These are phyloP conservation scores for Naganishia sp. DNA, from an alignment of 1,284 basidiomycete genomes.

Conservation along the genomic window DNA sequence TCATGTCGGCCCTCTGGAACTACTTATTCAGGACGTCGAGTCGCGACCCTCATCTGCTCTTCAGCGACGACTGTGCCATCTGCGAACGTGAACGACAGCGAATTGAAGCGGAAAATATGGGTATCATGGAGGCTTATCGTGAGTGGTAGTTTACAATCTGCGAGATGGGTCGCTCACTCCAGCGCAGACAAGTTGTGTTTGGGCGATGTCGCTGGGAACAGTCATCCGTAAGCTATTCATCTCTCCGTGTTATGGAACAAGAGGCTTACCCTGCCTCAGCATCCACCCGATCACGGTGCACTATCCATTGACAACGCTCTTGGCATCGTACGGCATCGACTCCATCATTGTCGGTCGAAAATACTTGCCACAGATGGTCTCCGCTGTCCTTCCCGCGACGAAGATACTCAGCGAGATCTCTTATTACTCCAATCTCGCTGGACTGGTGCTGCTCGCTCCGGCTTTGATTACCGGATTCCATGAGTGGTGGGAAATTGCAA, in stretches of 20 bases:
- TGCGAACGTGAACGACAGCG: conserved; percentile 18
- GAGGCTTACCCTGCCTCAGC: background rate
- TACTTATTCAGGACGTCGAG: conserved; percentile 6
- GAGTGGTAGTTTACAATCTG: conserved; percentile 1
- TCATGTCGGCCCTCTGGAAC: background rate
- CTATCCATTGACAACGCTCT: conserved; percentile 31
- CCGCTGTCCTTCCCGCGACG: conserved; percentile 25
- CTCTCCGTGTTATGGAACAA: background rate
- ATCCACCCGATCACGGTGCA: conserved; percentile 33
- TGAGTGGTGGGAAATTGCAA: conserved; percentile 33
- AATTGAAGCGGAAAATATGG: conserved; percentile 22
- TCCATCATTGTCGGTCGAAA: conserved; percentile 14
- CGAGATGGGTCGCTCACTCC: background rate
- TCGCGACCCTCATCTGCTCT: conserved; percentile 20
- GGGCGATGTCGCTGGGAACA: conserved; percentile 25
- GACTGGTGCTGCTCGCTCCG: conserved; percentile 27
- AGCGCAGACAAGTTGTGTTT: conserved; percentile 25
- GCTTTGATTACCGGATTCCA: conserved; percentile 30
- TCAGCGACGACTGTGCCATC: conserved; percentile 27
- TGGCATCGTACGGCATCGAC: conserved; percentile 30
- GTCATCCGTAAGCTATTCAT: conserved; percentile 14
- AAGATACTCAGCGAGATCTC: conserved; percentile 28
- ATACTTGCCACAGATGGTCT: conserved; percentile 26
- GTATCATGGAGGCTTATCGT: conserved; percentile 29
- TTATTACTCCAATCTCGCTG: conserved; percentile 32